These are phyloP conservation scores for Aspergillus steynii DNA, from an alignment of 495 filamentous ascomycete genomes.

Conservation along the genomic window DNA sequence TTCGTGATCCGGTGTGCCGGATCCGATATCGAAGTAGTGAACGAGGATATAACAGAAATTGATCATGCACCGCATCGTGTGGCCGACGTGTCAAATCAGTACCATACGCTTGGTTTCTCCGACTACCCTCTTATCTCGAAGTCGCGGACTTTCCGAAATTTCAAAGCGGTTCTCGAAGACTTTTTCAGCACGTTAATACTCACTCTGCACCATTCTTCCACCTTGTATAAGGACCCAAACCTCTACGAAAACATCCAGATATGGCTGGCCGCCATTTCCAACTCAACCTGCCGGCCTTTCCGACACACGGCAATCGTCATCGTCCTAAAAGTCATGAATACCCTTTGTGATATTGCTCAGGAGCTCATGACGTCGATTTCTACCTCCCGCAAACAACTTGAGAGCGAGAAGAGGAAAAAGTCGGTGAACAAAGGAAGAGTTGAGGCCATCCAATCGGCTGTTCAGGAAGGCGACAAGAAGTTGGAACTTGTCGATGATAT, in stretches of 20 bases:
- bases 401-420: constrained; percentile 77
- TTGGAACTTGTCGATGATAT: constrained; percentile 62
- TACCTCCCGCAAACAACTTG: constrained; percentile 74
- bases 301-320: constrained; percentile 88
- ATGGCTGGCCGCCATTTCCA: constrained; percentile 87
- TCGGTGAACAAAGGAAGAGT: constrained; percentile 73
- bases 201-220: constrained; percentile 69
- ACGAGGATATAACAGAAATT: constrained; percentile 79
- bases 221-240: constrained; percentile 70
- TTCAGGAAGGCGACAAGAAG: constrained; percentile 65
- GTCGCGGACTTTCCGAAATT: constrained; percentile 66
- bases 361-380: constrained; percentile 67
- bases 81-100: constrained; percentile 77
- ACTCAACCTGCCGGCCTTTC: constrained; percentile 79
- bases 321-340: constrained; percentile 69
- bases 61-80: constrained; percentile 73
- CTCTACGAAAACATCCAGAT: constrained; percentile 81
- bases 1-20: constrained; percentile 83
- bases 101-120: constrained; percentile 72
- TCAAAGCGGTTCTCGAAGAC: constrained; percentile 70
- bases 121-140: constrained; percentile 94
- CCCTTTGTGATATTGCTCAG: constrained; percentile 63
- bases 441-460: constrained; percentile 63
- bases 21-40: constrained; percentile 69
- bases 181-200: constrained; percentile 76